Evolutionary conservation across 2,329 filamentous ascomycete genomes (phyloP), one percentile per base, ranked within the genome.

Genomic region (Microdochium nivale): DNA sequence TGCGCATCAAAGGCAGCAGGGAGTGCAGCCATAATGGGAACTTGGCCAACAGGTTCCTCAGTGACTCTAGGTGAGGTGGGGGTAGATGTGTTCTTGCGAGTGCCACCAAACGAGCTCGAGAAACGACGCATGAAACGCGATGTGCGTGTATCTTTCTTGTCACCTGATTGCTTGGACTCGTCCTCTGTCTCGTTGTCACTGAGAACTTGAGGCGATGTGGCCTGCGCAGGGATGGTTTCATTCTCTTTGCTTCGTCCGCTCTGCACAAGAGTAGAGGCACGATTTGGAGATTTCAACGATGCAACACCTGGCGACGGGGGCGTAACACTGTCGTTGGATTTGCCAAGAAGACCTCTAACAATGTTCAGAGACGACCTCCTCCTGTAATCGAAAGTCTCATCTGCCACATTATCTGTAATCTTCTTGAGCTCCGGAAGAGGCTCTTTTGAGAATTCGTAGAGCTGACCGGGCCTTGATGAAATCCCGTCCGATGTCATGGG

Each of bases 111-210:
- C 2, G 80, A 74, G 54, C 72, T 80, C 3, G 79, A 82, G 16
- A 83, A 67, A 11, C 79, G 74, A 27, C 77, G 75, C 73, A 83
- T 83, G 58, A 83, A 80, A 24, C 79, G 76, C 30, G 76, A 74
- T 3, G 79, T 70, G 8, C 79, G 75, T 50, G 73, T 77, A 59
- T 71, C 71, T 47, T 71, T 77, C 66, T 73, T 72, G 53, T 78
- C 74, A 37, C 63, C 70, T 11, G 27, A 30, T 11, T 30, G 27
- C 60, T 69, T 75, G 51, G 69, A 66, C 19, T 80, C 77, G 48
- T 75, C 71, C 9, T 73, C 73, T 0, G 72, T 76, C 35, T 66
- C 67, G n/a, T 67, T 71, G 48, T 79, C 76, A 1, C 70, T 72
- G 19, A 67, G 61, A 23, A 67, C 65, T 0, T 69, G 68, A 14